Evolutionary conservation across 1,139 yeast genomes (phyloP).

Genomic region (Magnusiomyces tetraspermus): DNA sequence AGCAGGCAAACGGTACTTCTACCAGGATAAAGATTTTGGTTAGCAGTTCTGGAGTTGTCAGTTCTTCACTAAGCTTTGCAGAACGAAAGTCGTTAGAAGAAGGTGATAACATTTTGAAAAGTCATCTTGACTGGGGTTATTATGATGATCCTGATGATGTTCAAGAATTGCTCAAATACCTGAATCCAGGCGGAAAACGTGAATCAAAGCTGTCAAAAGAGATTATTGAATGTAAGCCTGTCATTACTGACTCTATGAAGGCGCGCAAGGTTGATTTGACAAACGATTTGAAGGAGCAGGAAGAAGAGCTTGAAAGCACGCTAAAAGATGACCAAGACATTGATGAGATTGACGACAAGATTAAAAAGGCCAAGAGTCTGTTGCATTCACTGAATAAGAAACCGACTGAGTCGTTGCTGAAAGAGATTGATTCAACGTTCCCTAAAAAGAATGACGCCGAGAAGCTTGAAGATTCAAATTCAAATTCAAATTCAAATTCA

Average conservation of each 20-base stretch:
- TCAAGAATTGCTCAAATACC: constrained; percentile 50
- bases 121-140: constrained; percentile 56
- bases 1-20: constrained; percentile 32
- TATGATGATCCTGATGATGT: constrained; percentile 57
- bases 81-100: constrained; percentile 68
- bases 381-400: constrained; percentile 10
- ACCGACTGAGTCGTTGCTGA: background rate
- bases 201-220: constrained; percentile 64
- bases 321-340: constrained; percentile 25
- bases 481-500: too few species aligned
- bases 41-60: constrained; percentile 21
- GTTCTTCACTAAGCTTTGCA: constrained; percentile 18
- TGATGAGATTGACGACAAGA: constrained; percentile 19
- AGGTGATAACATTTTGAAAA: constrained; percentile 43
- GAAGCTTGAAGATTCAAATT: background rate
- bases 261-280: constrained; percentile 43
- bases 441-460: background rate
- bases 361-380: constrained; percentile 21
- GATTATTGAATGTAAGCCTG: constrained; percentile 39
- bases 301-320: constrained; percentile 19
- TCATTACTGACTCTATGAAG: constrained; percentile 47
- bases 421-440: background rate
- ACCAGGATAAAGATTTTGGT: constrained; percentile 19
- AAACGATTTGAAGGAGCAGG: constrained; percentile 28
- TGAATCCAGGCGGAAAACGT: constrained; percentile 67